These are phyloP conservation scores for Colletotrichum acutatum DNA, from an alignment of 2,329 filamentous ascomycete species.

Conservation along the genomic window DNA sequence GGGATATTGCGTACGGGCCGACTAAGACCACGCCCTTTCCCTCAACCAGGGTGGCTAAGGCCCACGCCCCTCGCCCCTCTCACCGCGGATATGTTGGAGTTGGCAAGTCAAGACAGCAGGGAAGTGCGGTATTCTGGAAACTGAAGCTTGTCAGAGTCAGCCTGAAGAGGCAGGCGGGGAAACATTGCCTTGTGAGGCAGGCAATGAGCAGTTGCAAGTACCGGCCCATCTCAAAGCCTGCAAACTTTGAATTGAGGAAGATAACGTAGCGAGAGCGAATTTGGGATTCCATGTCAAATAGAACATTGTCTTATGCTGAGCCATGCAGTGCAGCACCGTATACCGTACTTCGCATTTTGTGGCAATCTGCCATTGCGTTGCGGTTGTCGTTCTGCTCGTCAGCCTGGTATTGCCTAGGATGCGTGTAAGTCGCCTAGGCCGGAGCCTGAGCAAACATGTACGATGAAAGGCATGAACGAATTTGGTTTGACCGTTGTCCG, in stretches of 20 bases:
- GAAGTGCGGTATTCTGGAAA: background rate
- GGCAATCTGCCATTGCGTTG: background rate
- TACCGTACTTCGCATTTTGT: constrained; percentile 10
- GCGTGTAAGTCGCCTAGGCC: background rate
- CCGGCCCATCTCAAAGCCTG: background rate
- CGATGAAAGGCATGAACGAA: background rate
- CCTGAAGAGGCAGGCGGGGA: background rate
- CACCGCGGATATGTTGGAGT: background rate
- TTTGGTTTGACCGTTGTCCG: constrained; percentile 9
- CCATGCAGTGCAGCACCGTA: constrained; percentile 5
- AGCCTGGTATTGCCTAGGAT: background rate
- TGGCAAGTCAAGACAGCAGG: background rate
- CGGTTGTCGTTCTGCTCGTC: background rate
- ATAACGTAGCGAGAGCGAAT: background rate
- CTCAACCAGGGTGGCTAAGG: background rate
- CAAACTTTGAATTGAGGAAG: background rate
- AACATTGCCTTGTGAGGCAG: background rate
- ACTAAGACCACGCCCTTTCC: constrained; percentile 15
- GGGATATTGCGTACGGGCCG: background rate
- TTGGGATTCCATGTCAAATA: constrained; percentile 8
- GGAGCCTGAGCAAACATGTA: background rate
- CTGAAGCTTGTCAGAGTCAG: background rate
- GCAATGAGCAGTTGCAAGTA: constrained; percentile 13
- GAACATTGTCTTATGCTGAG: background rate
- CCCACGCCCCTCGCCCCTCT: background rate